phyloP scores from a whole-genome alignment of 768 basidiomycete genomes.

The Omphalotus guepiniiformis region DNA sequence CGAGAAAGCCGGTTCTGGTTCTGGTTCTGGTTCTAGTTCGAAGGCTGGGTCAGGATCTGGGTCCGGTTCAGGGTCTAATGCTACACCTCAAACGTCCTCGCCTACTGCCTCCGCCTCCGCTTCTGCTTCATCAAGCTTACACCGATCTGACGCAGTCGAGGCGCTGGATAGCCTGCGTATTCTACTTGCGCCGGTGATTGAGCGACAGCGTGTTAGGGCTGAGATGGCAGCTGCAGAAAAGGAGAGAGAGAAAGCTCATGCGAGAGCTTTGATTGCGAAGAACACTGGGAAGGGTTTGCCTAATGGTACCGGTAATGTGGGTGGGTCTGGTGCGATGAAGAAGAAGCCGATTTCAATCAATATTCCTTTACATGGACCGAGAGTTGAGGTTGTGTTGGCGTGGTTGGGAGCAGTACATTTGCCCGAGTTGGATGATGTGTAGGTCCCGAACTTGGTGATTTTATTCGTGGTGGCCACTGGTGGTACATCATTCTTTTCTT shows the following conservation, averaged over 20 bases:
- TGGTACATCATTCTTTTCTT: too few relatives aligned
- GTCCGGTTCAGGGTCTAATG: neutral
- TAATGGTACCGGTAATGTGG: neutral
- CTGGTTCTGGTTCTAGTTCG: neutral
- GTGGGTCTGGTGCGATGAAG: slow-evolving; percentile 31
- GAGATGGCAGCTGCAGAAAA: slow-evolving; percentile 51
- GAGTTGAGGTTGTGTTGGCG: slow-evolving; percentile 81
- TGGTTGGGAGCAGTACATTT: slow-evolving; percentile 83
- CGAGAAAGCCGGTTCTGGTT: neutral
- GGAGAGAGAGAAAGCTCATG: slow-evolving; percentile 12
- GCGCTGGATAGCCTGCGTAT: slow-evolving; percentile 68
- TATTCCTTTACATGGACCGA: slow-evolving; percentile 81
- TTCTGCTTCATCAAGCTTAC: slow-evolving; percentile 19
- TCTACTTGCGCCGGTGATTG: slow-evolving; percentile 65
- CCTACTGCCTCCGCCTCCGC: neutral
- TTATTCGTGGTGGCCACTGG: too few relatives aligned
- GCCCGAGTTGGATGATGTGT: slow-evolving; percentile 55
- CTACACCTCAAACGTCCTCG: neutral
- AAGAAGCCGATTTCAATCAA: slow-evolving; percentile 67
- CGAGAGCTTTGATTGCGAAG: neutral
- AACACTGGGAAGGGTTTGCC: neutral
- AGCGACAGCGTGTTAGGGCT: slow-evolving; percentile 56
- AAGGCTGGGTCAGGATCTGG: neutral
- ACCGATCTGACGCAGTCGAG: slow-evolving; percentile 42
- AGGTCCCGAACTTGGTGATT: neutral